A percentile compares a stretch with the other conserved stretches of the same genome.
Evolutionary conservation across 148 eudicot genomes (phyloP).

Genomic region (Diospyros lotus): DNA sequence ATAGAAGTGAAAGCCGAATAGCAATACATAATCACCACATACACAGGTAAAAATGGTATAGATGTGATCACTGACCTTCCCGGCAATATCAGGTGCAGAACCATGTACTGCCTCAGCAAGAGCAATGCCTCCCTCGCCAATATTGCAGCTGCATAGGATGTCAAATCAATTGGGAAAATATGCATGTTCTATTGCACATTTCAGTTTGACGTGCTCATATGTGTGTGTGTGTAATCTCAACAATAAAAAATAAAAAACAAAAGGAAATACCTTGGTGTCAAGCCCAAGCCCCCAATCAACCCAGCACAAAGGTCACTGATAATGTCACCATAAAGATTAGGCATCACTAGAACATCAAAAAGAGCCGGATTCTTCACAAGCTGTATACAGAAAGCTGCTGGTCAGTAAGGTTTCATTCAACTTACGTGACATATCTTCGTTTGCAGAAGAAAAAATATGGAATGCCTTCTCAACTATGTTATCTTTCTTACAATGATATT

Average conservation of each 20-base stretch:
- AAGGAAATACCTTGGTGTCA: conserved; percentile 78
- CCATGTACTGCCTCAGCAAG: conserved; percentile 99
- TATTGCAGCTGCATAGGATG: conserved; percentile 57
- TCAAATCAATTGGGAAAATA: conserved; percentile 1
- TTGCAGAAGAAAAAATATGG: neutral
- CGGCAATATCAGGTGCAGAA: conserved; percentile 99
- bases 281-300: conserved; percentile 92
- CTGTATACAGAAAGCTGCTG: conserved; percentile 37
- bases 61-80: conserved; percentile 57
- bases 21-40: neutral
- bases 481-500: neutral
- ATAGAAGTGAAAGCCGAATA: neutral
- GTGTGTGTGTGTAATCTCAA: neutral
- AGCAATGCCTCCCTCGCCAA: conserved; percentile 97
- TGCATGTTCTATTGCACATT: neutral
- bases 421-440: neutral
- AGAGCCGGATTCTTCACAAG: conserved; percentile 98
- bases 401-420: neutral
- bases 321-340: conserved; percentile 96
- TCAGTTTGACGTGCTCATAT: neutral
- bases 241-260: neutral
- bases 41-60: too few species aligned
- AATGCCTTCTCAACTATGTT: neutral
- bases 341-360: conserved; percentile 97
- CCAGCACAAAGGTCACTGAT: conserved; percentile 99